Conservation (phyloP, 208 protist species). For the Kentomonas sorsogonicus region DNA sequence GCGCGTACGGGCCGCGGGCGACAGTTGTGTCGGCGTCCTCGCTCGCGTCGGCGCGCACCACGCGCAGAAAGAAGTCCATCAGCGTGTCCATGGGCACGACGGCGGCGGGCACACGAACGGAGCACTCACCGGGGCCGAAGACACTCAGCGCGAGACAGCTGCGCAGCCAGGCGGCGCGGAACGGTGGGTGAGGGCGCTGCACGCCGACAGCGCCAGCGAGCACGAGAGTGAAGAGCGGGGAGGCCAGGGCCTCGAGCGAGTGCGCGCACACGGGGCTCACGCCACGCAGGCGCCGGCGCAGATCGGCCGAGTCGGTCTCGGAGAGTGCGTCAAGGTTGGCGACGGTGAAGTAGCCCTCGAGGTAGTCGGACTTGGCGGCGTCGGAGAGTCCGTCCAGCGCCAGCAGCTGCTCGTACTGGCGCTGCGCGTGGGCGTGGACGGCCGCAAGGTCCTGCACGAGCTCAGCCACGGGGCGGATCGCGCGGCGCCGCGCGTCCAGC, state of each 20-base stretch:
- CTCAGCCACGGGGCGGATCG: constrained; percentile 21
- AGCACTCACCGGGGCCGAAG: too few species aligned
- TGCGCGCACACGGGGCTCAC: constrained; percentile 56
- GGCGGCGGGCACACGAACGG: constrained; percentile 1
- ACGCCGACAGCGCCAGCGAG: constrained; percentile 17
- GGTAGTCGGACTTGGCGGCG: constrained; percentile 32
- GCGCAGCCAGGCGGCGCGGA: too few species aligned
- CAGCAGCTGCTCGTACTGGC: constrained; percentile 3
- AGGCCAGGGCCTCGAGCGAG: constrained; percentile 44
- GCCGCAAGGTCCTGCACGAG: constrained; percentile 14
- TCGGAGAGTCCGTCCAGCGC: constrained; percentile 18
- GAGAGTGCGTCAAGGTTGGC: constrained; percentile 31
- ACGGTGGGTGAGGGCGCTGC: too few species aligned
- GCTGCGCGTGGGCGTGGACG: neutral
- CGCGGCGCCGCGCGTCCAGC: constrained; percentile 25
- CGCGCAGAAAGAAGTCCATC: neutral
- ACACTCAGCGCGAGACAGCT: too few species aligned
- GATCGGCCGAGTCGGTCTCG: constrained; percentile 36
- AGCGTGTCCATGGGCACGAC: constrained; percentile 1
- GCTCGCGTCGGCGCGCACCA: neutral
- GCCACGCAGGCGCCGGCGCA: constrained; percentile 53
- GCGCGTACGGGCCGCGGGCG: neutral
- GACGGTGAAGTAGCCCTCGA: constrained; percentile 28
- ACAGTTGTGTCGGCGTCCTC: neutral
- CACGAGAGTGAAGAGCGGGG: constrained; percentile 60